A percentile compares a stretch with the other conserved stretches of the same genome.
phyloP scores from a whole-genome alignment of 164 flowering plant genomes.

The Hamamelis virginiana region DNA sequence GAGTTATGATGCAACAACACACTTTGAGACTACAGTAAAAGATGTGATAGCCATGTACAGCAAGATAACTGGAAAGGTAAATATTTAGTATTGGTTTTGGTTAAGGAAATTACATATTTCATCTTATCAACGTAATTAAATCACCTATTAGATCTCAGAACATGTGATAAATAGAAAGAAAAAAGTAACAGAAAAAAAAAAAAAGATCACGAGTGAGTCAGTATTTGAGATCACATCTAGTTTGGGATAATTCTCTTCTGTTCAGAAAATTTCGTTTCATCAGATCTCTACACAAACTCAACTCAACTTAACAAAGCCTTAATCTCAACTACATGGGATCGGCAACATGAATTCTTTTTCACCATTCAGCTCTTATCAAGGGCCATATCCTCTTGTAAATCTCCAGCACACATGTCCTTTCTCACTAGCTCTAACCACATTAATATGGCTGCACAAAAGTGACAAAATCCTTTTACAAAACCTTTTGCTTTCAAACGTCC shows the following conservation, averaged over 20 bases:
- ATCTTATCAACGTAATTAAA: background rate
- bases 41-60: slow-evolving; percentile 75
- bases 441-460: too few relatives aligned
- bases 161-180: too few relatives aligned
- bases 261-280: background rate
- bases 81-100: slow-evolving; percentile 1
- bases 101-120: background rate
- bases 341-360: too few relatives aligned
- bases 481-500: too few relatives aligned
- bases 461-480: too few relatives aligned
- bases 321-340: too few relatives aligned
- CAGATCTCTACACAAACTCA: too few relatives aligned
- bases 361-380: too few relatives aligned
- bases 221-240: background rate
- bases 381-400: too few relatives aligned
- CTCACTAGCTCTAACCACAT: too few relatives aligned
- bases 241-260: background rate
- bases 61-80: slow-evolving; percentile 92
- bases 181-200: background rate
- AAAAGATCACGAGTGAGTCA: background rate
- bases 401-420: too few relatives aligned
- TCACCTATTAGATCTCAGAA: background rate
- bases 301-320: too few relatives aligned
- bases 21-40: slow-evolving; percentile 76
- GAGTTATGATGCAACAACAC: slow-evolving; percentile 87